These are phyloP conservation scores for Syzygium aromaticum DNA, from an alignment of 345 rosid genomes.

Conservation along the genomic window DNA sequence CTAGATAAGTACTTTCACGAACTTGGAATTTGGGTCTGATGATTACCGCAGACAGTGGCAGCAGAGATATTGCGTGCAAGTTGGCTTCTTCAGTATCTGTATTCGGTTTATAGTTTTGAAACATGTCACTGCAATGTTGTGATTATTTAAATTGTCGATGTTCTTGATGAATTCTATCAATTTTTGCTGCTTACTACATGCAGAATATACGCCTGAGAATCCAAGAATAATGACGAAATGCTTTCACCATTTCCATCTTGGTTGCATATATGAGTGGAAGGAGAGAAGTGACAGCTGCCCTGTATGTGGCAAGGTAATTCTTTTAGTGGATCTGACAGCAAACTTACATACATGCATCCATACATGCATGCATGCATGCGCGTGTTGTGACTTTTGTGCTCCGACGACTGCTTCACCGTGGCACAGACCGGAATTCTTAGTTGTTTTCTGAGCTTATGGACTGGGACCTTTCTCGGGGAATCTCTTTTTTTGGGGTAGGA, in stretches of 20 bases:
- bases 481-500: not conserved
- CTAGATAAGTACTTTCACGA: not conserved
- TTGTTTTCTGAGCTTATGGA: not conserved
- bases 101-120: not conserved
- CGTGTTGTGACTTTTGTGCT: not conserved
- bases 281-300: conserved; percentile 99
- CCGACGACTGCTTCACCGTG: not conserved
- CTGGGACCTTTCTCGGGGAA: not conserved
- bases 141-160: not conserved
- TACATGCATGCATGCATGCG: not conserved
- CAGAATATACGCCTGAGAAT: conserved; percentile 93
- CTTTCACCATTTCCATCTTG: conserved; percentile 92
- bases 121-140: not conserved
- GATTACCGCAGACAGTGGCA: not conserved
- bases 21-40: not conserved
- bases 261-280: conserved; percentile 99
- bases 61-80: not conserved
- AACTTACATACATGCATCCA: not conserved
- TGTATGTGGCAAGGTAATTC: conserved; percentile 89
- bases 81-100: not conserved
- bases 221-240: conserved; percentile 91
- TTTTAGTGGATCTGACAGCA: not conserved
- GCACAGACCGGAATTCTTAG: not conserved
- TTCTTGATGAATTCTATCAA: not conserved
- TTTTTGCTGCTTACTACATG: not conserved